A percentile compares a stretch with the other conserved stretches of the same genome.
Evolutionary conservation across 2,329 filamentous ascomycete species (phyloP).

Genomic region (Sporothrix phasma): DNA sequence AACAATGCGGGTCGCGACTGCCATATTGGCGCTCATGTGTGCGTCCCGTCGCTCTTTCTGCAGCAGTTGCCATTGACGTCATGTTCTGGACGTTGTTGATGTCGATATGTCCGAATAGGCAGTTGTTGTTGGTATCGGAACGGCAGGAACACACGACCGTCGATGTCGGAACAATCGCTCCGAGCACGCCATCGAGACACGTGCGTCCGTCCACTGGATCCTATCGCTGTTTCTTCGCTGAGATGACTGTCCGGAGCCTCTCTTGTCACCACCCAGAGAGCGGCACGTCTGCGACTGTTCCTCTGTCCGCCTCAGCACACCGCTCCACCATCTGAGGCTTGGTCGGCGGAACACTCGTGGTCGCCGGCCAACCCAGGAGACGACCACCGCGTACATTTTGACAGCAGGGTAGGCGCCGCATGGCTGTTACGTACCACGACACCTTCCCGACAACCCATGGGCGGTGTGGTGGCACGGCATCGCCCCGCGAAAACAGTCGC

Average conservation of each 20-base stretch:
- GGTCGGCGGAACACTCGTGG: not conserved
- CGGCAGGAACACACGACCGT: not conserved
- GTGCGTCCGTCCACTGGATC: not conserved
- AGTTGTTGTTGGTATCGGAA: not conserved
- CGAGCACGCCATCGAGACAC: not conserved
- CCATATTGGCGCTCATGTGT: not conserved
- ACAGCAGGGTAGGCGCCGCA: not conserved
- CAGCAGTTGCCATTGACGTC: not conserved
- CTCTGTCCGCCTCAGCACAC: no score
- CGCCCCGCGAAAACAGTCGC: not conserved
- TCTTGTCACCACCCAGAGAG: no score
- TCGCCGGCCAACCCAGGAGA: not conserved
- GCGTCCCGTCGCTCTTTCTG: not conserved
- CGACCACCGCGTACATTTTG: not conserved
- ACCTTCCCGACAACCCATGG: not conserved
- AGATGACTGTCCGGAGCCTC: no score
- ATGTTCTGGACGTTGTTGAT: not conserved
- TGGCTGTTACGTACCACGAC: not conserved
- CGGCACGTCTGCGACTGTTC: no score
- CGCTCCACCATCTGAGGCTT: not conserved
- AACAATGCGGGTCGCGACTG: not conserved
- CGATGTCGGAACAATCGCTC: not conserved
- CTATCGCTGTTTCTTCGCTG: not conserved
- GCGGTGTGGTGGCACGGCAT: not conserved
- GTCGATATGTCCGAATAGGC: not conserved